A percentile compares a stretch with the other conserved stretches of the same genome.
Evolutionary conservation across 2,329 filamentous ascomycete species (phyloP).

Genomic region (Fonsecaea erecta): DNA sequence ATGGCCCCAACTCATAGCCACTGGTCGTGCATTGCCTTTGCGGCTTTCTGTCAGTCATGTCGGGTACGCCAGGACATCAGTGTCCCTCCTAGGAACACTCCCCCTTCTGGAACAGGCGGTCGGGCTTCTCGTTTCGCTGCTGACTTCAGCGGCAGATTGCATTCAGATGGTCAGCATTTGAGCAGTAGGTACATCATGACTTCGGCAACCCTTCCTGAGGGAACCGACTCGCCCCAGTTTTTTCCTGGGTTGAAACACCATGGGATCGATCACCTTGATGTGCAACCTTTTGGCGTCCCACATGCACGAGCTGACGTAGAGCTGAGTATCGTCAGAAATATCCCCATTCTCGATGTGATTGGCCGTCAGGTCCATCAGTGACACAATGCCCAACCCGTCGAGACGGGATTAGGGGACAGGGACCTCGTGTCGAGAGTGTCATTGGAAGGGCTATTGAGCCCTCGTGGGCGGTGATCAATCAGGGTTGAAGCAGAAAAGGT

Average conservation of each 20-base stretch:
- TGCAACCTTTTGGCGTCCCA: slow-evolving; percentile 1
- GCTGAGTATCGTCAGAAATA: background rate
- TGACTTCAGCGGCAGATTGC: slow-evolving; percentile 9
- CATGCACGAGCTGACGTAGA: slow-evolving; percentile 14
- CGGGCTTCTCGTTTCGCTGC: background rate
- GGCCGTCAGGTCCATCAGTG: slow-evolving; percentile 16
- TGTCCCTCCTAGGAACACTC: background rate
- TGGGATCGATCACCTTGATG: background rate
- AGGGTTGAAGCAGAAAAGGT: background rate
- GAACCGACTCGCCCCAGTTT: slow-evolving; percentile 2
- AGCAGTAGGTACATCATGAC: slow-evolving; percentile 10
- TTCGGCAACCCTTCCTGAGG: background rate
- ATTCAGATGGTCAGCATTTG: slow-evolving; percentile 8
- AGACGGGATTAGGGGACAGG: background rate
- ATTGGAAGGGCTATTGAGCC: background rate
- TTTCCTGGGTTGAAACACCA: slow-evolving; percentile 8
- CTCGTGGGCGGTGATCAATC: background rate
- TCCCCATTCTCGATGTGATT: background rate
- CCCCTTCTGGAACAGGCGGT: background rate
- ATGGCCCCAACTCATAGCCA: background rate
- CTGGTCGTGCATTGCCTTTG: background rate
- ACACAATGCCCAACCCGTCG: slow-evolving; percentile 14
- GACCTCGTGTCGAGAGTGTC: background rate
- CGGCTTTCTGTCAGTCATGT: background rate
- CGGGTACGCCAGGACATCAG: background rate